Evolutionary conservation across 148 eudicot species (phyloP).

Genomic region (Silene uniflora): DNA sequence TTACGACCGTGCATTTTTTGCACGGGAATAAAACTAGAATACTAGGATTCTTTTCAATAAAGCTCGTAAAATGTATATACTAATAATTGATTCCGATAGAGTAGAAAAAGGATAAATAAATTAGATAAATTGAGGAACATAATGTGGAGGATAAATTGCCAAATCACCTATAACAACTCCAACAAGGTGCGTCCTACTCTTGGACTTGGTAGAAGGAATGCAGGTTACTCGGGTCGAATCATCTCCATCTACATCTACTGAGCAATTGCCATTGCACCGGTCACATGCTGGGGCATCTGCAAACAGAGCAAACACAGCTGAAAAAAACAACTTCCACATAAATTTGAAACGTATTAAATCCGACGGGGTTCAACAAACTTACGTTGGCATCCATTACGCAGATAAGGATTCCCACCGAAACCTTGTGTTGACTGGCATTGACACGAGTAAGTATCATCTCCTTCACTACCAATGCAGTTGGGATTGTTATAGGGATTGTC

Average conservation of each 20-base stretch:
- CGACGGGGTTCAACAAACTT: neutral
- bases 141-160: neutral
- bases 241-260: neutral
- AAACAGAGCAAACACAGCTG: neutral
- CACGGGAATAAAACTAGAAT: no score
- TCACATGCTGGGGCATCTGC: slow-evolving; percentile 5
- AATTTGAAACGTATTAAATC: neutral
- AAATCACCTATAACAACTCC: slow-evolving; percentile 10
- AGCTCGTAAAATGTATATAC: no score
- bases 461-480: neutral
- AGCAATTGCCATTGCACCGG: slow-evolving; percentile 17
- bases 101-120: no score
- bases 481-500: slow-evolving; percentile 7
- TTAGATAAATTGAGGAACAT: no score
- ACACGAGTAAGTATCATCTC: slow-evolving; percentile 1
- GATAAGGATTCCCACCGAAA: slow-evolving; percentile 24
- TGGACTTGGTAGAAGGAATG: neutral
- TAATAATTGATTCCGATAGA: no score
- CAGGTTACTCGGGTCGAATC: slow-evolving; percentile 1
- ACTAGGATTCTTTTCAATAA: no score
- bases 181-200: slow-evolving; percentile 10
- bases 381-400: slow-evolving; percentile 26
- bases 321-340: neutral
- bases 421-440: slow-evolving; percentile 6
- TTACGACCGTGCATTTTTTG: no score